Evolutionary conservation across 495 filamentous ascomycete species (phyloP), one percentile per base, ranked within the genome.

Genomic region (Copromyces sp.): DNA sequence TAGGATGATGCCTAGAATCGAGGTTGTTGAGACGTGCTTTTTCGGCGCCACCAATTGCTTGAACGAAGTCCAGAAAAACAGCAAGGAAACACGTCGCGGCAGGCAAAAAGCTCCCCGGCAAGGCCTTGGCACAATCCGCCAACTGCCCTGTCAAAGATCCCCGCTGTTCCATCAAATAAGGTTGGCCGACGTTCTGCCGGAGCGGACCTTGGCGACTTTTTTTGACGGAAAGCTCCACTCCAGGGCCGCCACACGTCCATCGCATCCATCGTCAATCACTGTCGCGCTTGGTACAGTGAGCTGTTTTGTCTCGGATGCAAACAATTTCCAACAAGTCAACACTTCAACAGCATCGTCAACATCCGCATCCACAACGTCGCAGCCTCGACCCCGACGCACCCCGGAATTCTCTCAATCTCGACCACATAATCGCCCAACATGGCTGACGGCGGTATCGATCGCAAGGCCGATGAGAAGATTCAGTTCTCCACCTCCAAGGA

Each of bases 401-500:
- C 11, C 32, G 29, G 7, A 59, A 59, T 6, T 59, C 11, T 69
- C 69, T 71, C 73, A 73, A 95, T 35, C 14, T 35, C 29, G 37
- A 12, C 9, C 6, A 16, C 14, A 65, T 0, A 16, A 65, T 65
- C 32, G 53, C 53, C 53, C 53, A 65, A 35, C 53, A 99, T 99
- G 95, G 92, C 95, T 65, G 95, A 97, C 77, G 80, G 82, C 47
- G 85, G 85, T 41, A 97, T 98, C 77, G 96, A 99, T 84, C 90
- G 93, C 82, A 93, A 94, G 79, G 89, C 90, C 41, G 95, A 98
- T 83, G 94, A 97, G 89, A 91, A 92, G 81, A 96, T 98, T 87
- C 95, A 98, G 86, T 99, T 99, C 86, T 89, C 89, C 73, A 99
- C 95, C 82, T 97, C 94, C 74, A 97, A 96, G 83, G 96, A 99